phyloP scores from a whole-genome alignment of 805 yeast genomes.

The Tetrapisispora iriomotensis region DNA sequence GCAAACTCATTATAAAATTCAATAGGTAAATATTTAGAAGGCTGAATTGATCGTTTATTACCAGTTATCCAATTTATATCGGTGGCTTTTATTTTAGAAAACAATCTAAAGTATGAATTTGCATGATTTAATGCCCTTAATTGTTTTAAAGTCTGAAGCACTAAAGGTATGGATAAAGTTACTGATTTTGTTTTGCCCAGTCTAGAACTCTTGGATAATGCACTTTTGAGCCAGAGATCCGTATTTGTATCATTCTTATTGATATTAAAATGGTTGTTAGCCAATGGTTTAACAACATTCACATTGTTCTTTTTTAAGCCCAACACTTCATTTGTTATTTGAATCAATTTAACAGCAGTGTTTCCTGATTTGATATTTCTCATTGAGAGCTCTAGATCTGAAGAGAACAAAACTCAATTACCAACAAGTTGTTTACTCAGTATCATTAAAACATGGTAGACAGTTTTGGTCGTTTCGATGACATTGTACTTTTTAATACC shows the following conservation, averaged over 20 bases:
- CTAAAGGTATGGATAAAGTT: conserved; percentile 5
- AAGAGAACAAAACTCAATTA: too few relatives aligned
- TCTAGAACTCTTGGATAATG: neutral
- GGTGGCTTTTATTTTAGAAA: conserved; percentile 15
- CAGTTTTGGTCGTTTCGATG: too few relatives aligned
- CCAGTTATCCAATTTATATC: conserved; percentile 18
- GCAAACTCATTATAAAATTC: conserved; percentile 22
- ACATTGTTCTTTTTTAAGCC: too few relatives aligned
- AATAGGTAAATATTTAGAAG: conserved; percentile 9
- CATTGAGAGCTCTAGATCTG: neutral
- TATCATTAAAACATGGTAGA: neutral
- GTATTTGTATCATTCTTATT: neutral
- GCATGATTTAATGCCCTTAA: conserved; percentile 13
- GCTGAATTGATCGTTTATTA: conserved; percentile 5
- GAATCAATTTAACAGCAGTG: neutral
- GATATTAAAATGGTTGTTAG: neutral
- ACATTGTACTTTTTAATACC: too few relatives aligned
- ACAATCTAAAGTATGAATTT: conserved; percentile 15
- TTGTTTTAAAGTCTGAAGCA: conserved; percentile 17
- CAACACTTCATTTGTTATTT: neutral
- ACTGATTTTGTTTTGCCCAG: neutral
- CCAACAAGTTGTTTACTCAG: too few relatives aligned
- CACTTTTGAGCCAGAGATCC: conserved; percentile 1
- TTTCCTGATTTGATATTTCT: too few relatives aligned
- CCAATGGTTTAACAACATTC: neutral